Percentiles rank a stretch among this genome's conserved stretches.
Conservation (phyloP, 2,329 filamentous ascomycete species). For the Pestalotiopsis sp. region DNA sequence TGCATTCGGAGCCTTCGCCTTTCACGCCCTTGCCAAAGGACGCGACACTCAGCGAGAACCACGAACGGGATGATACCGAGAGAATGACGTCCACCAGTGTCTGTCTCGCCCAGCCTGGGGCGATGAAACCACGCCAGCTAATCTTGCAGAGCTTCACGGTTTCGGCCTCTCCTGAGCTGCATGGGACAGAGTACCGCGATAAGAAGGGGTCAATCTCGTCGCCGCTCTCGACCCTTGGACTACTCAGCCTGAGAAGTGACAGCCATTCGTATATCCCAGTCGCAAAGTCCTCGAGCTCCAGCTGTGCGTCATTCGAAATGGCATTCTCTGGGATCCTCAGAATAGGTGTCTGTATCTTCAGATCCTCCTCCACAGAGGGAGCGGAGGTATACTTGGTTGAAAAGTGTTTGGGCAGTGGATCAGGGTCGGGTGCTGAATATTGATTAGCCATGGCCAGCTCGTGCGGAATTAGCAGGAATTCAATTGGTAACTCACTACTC, state of each 20-base stretch:
- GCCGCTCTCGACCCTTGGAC: constrained; percentile 56
- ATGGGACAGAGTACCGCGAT: constrained; percentile 64
- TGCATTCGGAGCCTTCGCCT: constrained; percentile 49
- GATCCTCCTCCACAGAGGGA: constrained; percentile 28
- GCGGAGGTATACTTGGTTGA: constrained; percentile 42
- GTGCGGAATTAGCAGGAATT: background rate
- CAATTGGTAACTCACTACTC: constrained; percentile 39
- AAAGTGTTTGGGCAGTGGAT: constrained; percentile 47
- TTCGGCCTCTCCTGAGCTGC: constrained; percentile 24
- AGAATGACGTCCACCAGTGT: constrained; percentile 46
- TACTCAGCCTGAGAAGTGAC: constrained; percentile 64
- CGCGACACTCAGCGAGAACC: constrained; percentile 57
- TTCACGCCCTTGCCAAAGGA: constrained; percentile 48
- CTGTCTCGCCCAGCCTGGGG: constrained; percentile 51
- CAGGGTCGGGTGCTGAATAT: constrained; percentile 45
- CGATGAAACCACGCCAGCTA: constrained; percentile 60
- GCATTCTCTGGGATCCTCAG: constrained; percentile 31
- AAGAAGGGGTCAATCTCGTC: constrained; percentile 70
- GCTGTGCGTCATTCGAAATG: constrained; percentile 37
- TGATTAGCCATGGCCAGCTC: constrained; percentile 12
- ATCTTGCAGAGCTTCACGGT: constrained; percentile 46
- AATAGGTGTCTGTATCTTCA: constrained; percentile 31
- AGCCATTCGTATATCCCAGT: constrained; percentile 74
- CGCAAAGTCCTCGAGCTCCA: constrained; percentile 62
- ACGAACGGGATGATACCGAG: constrained; percentile 43